Conservation (phyloP, 2,329 filamentous ascomycete genomes). For the Emergomyces africanus region DNA sequence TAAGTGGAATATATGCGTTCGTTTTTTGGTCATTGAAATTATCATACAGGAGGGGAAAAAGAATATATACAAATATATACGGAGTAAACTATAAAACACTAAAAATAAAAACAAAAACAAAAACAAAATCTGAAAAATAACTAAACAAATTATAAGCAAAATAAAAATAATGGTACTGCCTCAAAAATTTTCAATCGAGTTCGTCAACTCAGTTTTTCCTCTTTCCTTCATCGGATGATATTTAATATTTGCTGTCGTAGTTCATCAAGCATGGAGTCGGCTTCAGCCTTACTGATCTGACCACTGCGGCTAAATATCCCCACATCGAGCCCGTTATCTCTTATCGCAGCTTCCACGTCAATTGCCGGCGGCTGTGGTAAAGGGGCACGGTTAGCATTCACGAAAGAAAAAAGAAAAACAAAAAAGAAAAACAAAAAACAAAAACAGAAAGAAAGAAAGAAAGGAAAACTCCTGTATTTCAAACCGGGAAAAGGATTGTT, state of each 20-base stretch:
- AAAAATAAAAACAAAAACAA: background rate
- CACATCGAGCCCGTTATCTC: conserved; percentile 37
- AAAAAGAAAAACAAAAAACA: no score
- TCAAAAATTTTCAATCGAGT: background rate
- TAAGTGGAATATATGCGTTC: background rate
- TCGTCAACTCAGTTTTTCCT: background rate
- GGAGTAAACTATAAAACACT: background rate
- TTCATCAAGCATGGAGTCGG: conserved; percentile 9
- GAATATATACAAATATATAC: no score
- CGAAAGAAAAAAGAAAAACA: no score
- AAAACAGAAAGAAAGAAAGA: no score
- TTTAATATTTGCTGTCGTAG: conserved; percentile 10
- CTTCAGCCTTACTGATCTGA: conserved; percentile 6
- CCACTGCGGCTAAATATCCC: conserved; percentile 39
- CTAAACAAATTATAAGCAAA: background rate
- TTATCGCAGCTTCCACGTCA: conserved; percentile 43
- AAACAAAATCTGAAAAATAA: background rate
- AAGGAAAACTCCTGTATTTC: background rate
- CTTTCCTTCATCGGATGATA: background rate
- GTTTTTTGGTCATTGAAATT: background rate
- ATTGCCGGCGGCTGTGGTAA: conserved; percentile 36
- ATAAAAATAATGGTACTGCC: background rate
- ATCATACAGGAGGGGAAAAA: no score
- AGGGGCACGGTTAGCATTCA: background rate
- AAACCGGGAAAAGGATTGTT: background rate